Base-by-base conservation (phyloP, 768 basidiomycete genomes). In the Boletus fagicola region DNA sequence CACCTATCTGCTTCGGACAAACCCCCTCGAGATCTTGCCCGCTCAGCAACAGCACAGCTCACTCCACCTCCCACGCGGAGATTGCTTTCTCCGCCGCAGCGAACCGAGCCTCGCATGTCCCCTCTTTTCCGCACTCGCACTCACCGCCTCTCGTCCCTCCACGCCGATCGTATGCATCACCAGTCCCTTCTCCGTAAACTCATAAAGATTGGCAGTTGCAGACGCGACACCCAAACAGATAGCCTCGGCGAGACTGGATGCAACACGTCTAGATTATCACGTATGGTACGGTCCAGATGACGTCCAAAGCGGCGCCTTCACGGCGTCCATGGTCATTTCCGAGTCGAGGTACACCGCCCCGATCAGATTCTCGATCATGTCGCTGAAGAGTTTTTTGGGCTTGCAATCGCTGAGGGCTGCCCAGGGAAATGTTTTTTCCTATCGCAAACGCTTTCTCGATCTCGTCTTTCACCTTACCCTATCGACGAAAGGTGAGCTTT, bases 311-410 rank as follows among this genome's bases (percentile, higher is more conserved):
- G 89, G 76, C 0, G 60, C 54, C 18, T n/a, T 76, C 36, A 83
- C 80, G 18, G 72, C 75, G 26, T 80, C 77, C 24, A 88, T 71
- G 59, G 81, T 68, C 5, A 88, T 88, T 0, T n/a, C n/a, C n/a
- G n/a, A n/a, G n/a, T 92, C 90, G 30, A 91, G 78, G 65, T 80
- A 90, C n/a, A 86, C 82, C 0, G 88, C 90, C 10, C 89, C 90
- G 35, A 91, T 76, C 30, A 90, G 61, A 62, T 86, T 87, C 72
- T 91, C 90, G 24, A 91, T 70, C 71, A 90, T 87, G 71, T 92
- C 90, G 65, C 88, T 89, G 64, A 90, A n/a, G n/a, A n/a, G n/a
- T n/a, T n/a, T n/a, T 64, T 91, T 91, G 85, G 0, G 90, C 86
- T 67, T 91, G 89, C 24, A 91, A 74, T 18, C 82, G 80, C n/a